Percentiles rank a stretch among this genome's conserved stretches.
Conservation (phyloP, 331 rosid species). For the Quercus lobata region DNA sequence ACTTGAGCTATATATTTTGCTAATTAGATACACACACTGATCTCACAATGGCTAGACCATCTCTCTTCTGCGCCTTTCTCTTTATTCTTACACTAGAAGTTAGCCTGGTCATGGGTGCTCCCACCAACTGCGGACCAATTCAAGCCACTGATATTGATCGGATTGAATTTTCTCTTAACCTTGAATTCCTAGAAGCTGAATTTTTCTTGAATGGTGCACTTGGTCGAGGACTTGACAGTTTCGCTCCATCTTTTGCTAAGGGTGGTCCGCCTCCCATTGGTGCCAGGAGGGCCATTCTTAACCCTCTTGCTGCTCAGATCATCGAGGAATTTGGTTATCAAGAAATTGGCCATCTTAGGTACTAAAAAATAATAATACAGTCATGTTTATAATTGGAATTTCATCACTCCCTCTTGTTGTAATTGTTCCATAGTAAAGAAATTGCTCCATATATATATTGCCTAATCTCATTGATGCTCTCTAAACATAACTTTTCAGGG, state of each 20-base stretch:
- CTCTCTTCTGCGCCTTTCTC: too few relatives aligned
- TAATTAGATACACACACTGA: too few relatives aligned
- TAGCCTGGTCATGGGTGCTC: too few relatives aligned
- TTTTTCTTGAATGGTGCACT: not conserved
- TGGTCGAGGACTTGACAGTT: not conserved
- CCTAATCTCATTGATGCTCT: too few relatives aligned
- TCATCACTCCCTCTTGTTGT: not conserved
- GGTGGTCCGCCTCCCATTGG: conserved; percentile 22
- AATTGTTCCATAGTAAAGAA: too few relatives aligned
- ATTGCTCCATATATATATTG: not conserved
- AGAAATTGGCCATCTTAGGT: conserved; percentile 27
- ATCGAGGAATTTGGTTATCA: conserved; percentile 15
- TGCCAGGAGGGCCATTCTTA: conserved; percentile 9
- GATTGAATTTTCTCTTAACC: not conserved
- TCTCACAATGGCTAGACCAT: too few relatives aligned
- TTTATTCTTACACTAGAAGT: too few relatives aligned
- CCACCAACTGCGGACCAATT: not conserved
- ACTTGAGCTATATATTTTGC: too few relatives aligned
- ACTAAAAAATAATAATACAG: too few relatives aligned
- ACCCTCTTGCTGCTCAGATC: not conserved
- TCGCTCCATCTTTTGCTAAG: not conserved
- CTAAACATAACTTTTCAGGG: not conserved
- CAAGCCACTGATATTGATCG: not conserved
- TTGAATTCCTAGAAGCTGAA: not conserved
- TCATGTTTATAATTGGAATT: too few relatives aligned